Base-by-base conservation (phyloP, 176 grass and related monocot species). In the Thinopyrum elongatum region DNA sequence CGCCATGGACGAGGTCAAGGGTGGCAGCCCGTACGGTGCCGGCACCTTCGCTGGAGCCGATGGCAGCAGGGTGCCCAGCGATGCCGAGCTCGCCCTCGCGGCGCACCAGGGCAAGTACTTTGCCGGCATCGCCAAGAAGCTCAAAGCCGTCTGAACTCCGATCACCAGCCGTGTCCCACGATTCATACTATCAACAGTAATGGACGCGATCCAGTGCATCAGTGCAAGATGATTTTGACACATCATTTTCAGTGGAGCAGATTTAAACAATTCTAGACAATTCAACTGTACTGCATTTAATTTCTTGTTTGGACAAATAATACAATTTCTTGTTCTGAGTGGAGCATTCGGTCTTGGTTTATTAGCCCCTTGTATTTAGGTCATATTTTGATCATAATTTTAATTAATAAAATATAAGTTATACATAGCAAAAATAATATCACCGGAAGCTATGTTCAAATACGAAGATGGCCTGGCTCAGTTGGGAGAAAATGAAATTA, bases 1-100 rank as follows among this genome's bases (percentile, higher is more conserved):
- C 46, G 26, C 44, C 73, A 76, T 76, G 73, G 73, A 76, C 73
- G 55, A 81, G 55, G 60, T 64, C 55, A 62, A 67, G 79, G 79
- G 38, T 15, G 61, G 64, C 13, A 66, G 55, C 42, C 65, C 73
- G 27, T 76, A 76, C 73, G 73, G 73, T 7, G 46, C 73, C 2
- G 73, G 73, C 4, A 76, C 27, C 44, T 76, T 76, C 16, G 73
- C 73, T 31, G 73, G 27, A 27, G 46, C 46, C 44, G 73, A 76
- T 22, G 73, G 73, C 46, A 55, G 73, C 8, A 76, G 73, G 73
- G 27, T 55, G 73, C 73, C 73, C 44, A 76, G 73, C 46, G 73
- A 53, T 0, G 73, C 73, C 44, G 73, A 76, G 73, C 73, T 76
- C 16, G 73, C 27, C 73, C 49, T 76, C 26, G 73, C 73, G 46